Evolutionary conservation across 2,329 filamentous ascomycete genomes (phyloP).

Genomic region (Cercospora beticola): DNA sequence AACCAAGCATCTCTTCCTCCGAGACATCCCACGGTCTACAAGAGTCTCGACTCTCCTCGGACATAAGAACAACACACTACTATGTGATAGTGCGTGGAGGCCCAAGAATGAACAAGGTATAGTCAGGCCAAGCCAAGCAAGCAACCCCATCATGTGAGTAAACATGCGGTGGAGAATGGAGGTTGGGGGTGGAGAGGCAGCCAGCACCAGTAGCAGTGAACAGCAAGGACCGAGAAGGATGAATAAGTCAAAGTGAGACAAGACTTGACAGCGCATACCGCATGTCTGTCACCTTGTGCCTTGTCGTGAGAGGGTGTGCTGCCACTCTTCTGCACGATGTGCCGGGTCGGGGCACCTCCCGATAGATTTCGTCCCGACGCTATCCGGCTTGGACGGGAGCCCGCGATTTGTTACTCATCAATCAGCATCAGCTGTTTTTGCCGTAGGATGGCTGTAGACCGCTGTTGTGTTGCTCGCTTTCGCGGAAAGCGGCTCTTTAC

Average conservation of each 20-base stretch:
- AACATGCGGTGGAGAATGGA: not conserved
- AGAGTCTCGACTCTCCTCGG: not conserved
- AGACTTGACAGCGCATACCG: conserved; percentile 3
- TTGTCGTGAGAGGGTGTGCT: not conserved
- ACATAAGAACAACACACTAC: not conserved
- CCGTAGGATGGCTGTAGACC: too few relatives aligned
- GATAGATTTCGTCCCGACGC: not conserved
- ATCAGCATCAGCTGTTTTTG: not conserved
- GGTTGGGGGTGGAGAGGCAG: not conserved
- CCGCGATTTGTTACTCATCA: not conserved
- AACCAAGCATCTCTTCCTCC: not conserved
- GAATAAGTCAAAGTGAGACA: conserved; percentile 5
- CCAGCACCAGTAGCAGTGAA: not conserved
- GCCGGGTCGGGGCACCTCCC: not conserved
- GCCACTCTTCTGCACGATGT: not conserved
- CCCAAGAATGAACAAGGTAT: not conserved
- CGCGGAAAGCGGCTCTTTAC: not conserved
- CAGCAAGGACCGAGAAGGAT: not conserved
- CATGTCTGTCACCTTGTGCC: not conserved
- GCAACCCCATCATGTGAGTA: not conserved
- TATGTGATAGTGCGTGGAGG: not conserved
- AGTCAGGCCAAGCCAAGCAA: not conserved
- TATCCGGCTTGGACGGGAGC: not conserved
- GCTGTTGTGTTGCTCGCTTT: not conserved
- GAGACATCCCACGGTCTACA: not conserved